Percentiles rank a stretch among this genome's conserved stretches.
Conservation (phyloP, 345 rosid species). For the Kandelia obovata region DNA sequence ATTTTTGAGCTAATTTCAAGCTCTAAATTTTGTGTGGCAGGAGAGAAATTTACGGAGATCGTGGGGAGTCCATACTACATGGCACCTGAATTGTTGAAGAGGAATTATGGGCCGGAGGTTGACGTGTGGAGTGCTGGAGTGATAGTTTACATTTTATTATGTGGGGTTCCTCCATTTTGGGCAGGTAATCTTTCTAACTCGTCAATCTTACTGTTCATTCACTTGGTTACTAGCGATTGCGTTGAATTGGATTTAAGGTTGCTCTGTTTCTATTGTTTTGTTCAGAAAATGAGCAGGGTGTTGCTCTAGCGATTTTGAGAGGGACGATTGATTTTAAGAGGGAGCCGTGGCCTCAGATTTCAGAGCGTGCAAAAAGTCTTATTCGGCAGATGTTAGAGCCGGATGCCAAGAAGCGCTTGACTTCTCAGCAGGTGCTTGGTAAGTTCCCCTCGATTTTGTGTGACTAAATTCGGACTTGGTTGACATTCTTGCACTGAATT, state of each 20-base stretch:
- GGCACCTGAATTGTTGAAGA: conserved; percentile 91
- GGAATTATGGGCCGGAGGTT: conserved; percentile 86
- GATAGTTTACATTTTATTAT: conserved; percentile 73
- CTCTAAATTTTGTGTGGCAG: conserved; percentile 29
- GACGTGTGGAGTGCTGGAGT: conserved; percentile 97
- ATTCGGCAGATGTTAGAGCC: conserved; percentile 80
- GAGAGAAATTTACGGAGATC: conserved; percentile 76
- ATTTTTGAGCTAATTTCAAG: neutral
- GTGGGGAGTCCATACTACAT: conserved; percentile 96
- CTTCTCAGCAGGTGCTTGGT: conserved; percentile 91
- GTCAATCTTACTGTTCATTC: conserved; percentile 5
- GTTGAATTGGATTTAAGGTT: conserved; percentile 6
- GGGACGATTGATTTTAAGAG: conserved; percentile 76
- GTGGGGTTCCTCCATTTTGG: conserved; percentile 98
- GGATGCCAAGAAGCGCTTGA: conserved; percentile 64
- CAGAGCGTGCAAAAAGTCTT: conserved; percentile 83
- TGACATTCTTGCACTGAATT: neutral
- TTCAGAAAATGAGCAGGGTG: conserved; percentile 95
- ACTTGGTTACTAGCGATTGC: neutral
- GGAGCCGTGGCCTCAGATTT: conserved; percentile 96
- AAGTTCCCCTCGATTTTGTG: conserved; percentile 15
- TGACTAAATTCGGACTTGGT: neutral
- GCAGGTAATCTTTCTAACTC: conserved; percentile 44
- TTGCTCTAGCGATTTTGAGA: conserved; percentile 89
- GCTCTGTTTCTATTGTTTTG: conserved; percentile 13